phyloP scores from a whole-genome alignment of 2,329 filamentous ascomycete species.

The Zasmidium angulare region DNA sequence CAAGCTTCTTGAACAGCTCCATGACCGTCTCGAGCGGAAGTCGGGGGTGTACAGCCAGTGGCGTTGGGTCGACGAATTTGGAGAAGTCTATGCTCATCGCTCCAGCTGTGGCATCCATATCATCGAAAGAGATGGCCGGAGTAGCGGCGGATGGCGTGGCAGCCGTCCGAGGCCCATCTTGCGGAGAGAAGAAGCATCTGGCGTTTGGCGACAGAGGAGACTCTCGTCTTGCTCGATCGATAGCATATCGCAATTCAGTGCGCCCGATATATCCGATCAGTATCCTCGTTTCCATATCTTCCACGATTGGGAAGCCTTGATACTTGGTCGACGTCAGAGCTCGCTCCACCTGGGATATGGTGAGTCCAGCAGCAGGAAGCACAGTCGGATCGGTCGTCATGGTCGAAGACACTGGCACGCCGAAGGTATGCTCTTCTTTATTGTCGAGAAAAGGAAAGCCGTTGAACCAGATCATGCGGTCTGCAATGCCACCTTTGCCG shows the following conservation, averaged over 20 bases:
- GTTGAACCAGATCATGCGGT: constrained; percentile 98
- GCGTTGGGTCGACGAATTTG: constrained; percentile 84
- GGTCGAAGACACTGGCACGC: constrained; percentile 78
- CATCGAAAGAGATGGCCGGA: constrained; percentile 57
- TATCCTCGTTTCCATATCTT: constrained; percentile 67
- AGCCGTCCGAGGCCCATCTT: constrained; percentile 20
- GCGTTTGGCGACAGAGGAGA: constrained; percentile 65
- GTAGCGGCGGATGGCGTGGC: constrained; percentile 32
- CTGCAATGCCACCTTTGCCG: constrained; percentile 94
- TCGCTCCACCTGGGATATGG: constrained; percentile 72
- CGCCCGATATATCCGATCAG: constrained; percentile 90
- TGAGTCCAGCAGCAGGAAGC: constrained; percentile 72
- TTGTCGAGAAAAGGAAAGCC: constrained; percentile 96
- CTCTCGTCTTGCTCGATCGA: constrained; percentile 74
- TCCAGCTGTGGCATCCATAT: constrained; percentile 54
- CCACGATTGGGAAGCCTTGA: constrained; percentile 90
- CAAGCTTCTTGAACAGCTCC: constrained; percentile 98
- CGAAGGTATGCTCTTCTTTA: constrained; percentile 96
- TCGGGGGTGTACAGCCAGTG: constrained; percentile 85
- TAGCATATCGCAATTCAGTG: constrained; percentile 86
- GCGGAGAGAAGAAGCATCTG: constrained; percentile 69
- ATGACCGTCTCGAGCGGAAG: constrained; percentile 94
- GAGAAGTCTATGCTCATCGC: constrained; percentile 72
- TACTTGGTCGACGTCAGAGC: constrained; percentile 77
- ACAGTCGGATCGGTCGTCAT: constrained; percentile 79